Conservation (phyloP, 75 land plant genomes). For the Picea sitchensis region DNA sequence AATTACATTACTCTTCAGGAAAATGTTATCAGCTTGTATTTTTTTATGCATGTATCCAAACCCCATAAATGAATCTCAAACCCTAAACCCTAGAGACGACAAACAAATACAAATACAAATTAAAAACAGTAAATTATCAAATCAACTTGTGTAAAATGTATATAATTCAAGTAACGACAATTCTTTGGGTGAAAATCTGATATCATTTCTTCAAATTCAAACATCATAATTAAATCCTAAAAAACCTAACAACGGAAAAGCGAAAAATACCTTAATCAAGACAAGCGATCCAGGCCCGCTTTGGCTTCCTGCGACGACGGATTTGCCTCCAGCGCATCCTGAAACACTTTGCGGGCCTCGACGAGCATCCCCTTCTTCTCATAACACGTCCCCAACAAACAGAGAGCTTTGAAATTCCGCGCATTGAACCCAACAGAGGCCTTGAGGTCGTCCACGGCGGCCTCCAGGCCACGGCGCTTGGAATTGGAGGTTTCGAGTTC, state of each 20-base stretch:
- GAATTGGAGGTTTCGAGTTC: constrained; percentile 14
- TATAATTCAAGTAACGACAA: no score
- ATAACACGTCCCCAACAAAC: constrained; percentile 57
- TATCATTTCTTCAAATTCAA: no score
- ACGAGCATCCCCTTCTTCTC: constrained; percentile 43
- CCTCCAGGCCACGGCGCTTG: constrained; percentile 29
- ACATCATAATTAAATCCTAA: neutral
- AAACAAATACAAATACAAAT: no score
- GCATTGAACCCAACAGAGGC: constrained; percentile 38
- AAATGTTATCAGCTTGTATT: no score
- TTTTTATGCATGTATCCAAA: no score
- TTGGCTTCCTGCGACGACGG: constrained; percentile 15
- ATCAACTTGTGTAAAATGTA: no score
- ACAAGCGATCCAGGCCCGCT: constrained; percentile 22
- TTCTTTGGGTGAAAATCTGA: no score
- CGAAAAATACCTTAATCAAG: neutral
- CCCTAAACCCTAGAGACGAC: no score
- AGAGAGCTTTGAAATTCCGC: constrained; percentile 41
- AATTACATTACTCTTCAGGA: no score
- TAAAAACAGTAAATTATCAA: no score
- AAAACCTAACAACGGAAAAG: neutral
- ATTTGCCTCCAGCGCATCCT: constrained; percentile 31
- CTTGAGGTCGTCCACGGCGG: constrained; percentile 50
- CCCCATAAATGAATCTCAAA: no score
- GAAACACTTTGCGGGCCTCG: constrained; percentile 55